A percentile compares a stretch with the other conserved stretches of the same genome.
These are phyloP conservation scores for Russula sp. DNA, from an alignment of 768 basidiomycete genomes.

Conservation along the genomic window DNA sequence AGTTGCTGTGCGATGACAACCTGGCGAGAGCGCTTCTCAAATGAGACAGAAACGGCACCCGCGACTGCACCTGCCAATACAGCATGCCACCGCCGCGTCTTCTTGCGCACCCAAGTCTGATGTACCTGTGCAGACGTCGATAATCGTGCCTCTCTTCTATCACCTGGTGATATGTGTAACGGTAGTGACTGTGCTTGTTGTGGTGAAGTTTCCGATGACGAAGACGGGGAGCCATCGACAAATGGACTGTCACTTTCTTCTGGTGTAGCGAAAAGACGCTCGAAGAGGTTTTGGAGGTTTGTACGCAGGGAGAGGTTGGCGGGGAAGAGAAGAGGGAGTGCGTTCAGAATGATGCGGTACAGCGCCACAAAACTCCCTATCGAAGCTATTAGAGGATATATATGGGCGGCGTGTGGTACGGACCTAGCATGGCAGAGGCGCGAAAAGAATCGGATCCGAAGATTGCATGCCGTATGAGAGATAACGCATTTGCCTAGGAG, in stretches of 20 bases:
- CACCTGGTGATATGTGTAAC: conserved; percentile 21
- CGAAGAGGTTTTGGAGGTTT: conserved; percentile 30
- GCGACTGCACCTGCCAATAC: conserved; percentile 74
- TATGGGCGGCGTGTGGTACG: conserved; percentile 24
- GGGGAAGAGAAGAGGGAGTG: conserved; percentile 68
- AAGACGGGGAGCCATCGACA: conserved; percentile 30
- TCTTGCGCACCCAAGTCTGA: conserved; percentile 59
- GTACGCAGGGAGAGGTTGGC: conserved; percentile 30
- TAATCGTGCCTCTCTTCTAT: conserved; percentile 47
- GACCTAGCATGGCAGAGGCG: conserved; percentile 87
- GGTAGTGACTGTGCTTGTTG: conserved; percentile 22
- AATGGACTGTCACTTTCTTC: conserved; percentile 24
- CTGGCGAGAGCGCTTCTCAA: conserved; percentile 67
- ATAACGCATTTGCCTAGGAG: conserved; percentile 56
- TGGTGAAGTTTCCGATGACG: conserved; percentile 31
- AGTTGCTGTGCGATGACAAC: conserved; percentile 77
- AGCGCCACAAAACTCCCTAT: conserved; percentile 70
- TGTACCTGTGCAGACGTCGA: conserved; percentile 65
- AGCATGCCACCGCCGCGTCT: conserved; percentile 74
- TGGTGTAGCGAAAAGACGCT: conserved; percentile 35
- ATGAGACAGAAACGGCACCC: conserved; percentile 69
- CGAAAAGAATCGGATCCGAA: conserved; percentile 81
- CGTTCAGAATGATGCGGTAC: conserved; percentile 78
- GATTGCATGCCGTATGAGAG: conserved; percentile 73
- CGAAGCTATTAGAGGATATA: background rate